Evolutionary conservation across 2,329 filamentous ascomycete species (phyloP), one percentile per base, ranked within the genome.

Genomic region (Cryphonectria naterciae): DNA sequence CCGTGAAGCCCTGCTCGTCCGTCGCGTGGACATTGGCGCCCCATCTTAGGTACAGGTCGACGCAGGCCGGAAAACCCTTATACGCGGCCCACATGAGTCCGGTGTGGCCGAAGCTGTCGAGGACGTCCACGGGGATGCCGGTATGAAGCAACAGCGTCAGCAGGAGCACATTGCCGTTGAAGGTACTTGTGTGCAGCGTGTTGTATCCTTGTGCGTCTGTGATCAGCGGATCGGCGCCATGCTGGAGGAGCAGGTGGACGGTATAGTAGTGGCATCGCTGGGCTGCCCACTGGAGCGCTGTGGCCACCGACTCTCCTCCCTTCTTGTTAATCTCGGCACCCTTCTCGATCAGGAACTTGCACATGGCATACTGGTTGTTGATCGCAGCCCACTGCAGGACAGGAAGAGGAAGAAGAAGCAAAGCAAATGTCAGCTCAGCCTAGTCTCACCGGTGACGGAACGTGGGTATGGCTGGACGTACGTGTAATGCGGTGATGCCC

Each of bases 11-110:
- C 75, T 95, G 92, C 78, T 98, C 94, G 77, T 99, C 96, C 41
- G 88, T 90, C 46, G 93, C 92, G 80, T 97, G 94, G 11, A 98
- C 94, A 78, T 94, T 96, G 52, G 96, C 96, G 68, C 96, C 97
- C 94, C 96, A 99, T 75, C 94, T 90, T 71, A 99, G 83, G 75
- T 97, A 95, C 60, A 98, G 81, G 78, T 98, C 96, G 64, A 98
- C 95, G 76, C 94, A 97, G 63, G 92, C 91, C 0, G 95, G 93
- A 79, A 92, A 98, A 49, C 97, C 96, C 82, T 99, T 99, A 84
- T 99, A 99, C 22, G 95, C 95, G 25, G 96, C 94, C 96, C 96
- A 99, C 96, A 99, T 99, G 73, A 99, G 86, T 72, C 92, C 92
- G 0, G 96, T 98, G 81, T 99, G 97, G 7, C 95, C 94, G 79